Conservation (phyloP, 2,329 filamentous ascomycete genomes). For the Aspergillus unguis region DNA sequence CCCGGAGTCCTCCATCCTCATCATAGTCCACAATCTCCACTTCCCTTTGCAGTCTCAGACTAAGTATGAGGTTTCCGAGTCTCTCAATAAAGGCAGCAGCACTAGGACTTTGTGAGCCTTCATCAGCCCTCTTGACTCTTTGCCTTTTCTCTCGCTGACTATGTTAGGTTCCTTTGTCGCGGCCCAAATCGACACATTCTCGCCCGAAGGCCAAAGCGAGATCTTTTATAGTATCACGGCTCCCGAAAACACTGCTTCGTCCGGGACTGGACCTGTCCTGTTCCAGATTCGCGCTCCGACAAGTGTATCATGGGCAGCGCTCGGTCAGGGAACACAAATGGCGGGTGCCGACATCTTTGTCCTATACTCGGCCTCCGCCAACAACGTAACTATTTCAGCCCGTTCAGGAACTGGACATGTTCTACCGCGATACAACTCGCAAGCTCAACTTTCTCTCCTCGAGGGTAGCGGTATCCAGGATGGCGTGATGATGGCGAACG, state of each 20-base stretch:
- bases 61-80: not conserved
- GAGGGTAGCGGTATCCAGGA: constrained; percentile 56
- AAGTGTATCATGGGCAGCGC: constrained; percentile 50
- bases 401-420: constrained; percentile 49
- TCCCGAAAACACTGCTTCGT: constrained; percentile 49
- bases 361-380: constrained; percentile 50
- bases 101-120: constrained; percentile 7
- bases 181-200: constrained; percentile 17
- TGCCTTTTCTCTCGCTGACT: not conserved
- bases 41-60: not conserved
- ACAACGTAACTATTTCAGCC: constrained; percentile 62
- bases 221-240: constrained; percentile 52
- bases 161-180: constrained; percentile 2
- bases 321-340: constrained; percentile 59
- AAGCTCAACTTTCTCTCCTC: constrained; percentile 52
- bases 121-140: not conserved
- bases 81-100: not conserved
- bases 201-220: constrained; percentile 17
- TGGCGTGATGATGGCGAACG: constrained; percentile 58
- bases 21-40: not conserved
- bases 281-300: constrained; percentile 55
- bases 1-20: not conserved
- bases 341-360: constrained; percentile 59
- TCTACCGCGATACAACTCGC: constrained; percentile 48
- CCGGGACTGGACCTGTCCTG: constrained; percentile 56